These are phyloP conservation scores for Penicillium flavigenum DNA, from an alignment of 495 filamentous ascomycete genomes.

Conservation along the genomic window DNA sequence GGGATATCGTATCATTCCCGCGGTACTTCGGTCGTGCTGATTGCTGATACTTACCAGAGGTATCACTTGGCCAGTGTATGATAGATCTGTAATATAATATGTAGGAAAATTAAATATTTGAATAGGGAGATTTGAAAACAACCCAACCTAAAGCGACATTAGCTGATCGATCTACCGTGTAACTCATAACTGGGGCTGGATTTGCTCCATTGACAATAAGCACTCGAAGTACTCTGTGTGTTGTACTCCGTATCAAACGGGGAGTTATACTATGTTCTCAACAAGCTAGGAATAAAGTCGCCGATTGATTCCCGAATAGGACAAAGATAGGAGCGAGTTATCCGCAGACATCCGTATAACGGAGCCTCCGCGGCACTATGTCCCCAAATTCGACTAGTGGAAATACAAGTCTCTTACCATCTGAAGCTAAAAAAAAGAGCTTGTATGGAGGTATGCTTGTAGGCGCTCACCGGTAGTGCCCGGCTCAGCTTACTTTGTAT, in stretches of 20 bases:
- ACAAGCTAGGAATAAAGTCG: neutral
- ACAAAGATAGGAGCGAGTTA: neutral
- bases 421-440: neutral
- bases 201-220: neutral
- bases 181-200: neutral
- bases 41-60: conserved; percentile 52
- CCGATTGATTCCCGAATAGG: conserved; percentile 1
- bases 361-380: conserved; percentile 7
- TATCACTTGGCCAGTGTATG: conserved; percentile 14
- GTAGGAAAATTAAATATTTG: neutral
- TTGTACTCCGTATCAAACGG: neutral
- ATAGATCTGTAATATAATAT: conserved; percentile 24
- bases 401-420: conserved; percentile 4
- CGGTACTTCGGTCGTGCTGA: conserved; percentile 90
- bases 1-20: conserved; percentile 86
- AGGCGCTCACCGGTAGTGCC: conserved; percentile 1
- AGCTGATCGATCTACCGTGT: neutral
- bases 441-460: neutral
- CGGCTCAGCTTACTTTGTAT: neutral
- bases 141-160: neutral
- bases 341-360: conserved; percentile 6
- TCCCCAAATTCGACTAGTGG: conserved; percentile 6
- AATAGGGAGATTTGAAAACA: neutral
- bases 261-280: neutral
- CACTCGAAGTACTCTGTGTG: neutral